Conservation (phyloP, 1,139 yeast genomes). For the Yamadazyma mexicana region DNA sequence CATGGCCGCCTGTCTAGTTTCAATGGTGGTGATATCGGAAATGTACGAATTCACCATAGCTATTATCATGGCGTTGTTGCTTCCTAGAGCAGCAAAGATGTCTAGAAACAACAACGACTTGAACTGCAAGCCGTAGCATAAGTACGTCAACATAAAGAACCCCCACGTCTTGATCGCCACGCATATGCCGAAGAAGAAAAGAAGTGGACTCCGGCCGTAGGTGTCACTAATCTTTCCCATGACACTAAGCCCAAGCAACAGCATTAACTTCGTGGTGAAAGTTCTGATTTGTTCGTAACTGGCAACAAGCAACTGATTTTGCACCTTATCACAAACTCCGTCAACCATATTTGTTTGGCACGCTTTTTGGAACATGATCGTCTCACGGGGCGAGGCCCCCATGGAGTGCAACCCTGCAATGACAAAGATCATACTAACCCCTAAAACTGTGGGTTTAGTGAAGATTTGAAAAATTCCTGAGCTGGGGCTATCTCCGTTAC, state of each 20-base stretch:
- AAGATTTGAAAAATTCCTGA: not conserved
- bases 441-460: constrained; percentile 5
- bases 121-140: constrained; percentile 7
- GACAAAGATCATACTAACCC: constrained; percentile 2
- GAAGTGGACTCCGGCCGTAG: constrained; percentile 52
- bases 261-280: constrained; percentile 22
- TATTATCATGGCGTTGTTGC: constrained; percentile 7
- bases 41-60: constrained; percentile 10
- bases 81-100: constrained; percentile 1
- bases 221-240: constrained; percentile 61
- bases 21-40: constrained; percentile 10
- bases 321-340: constrained; percentile 25
- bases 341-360: constrained; percentile 10
- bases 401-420: constrained; percentile 4
- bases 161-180: not conserved
- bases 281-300: constrained; percentile 25
- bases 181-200: constrained; percentile 26
- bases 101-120: constrained; percentile 6
- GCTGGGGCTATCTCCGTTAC: not conserved
- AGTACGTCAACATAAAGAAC: not conserved
- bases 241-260: constrained; percentile 38
- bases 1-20: constrained; percentile 7
- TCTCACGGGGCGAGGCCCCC: constrained; percentile 4
- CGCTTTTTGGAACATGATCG: constrained; percentile 9
- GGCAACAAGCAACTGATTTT: constrained; percentile 32